phyloP scores from a whole-genome alignment of 345 rosid genomes.

The Aquilaria malaccensis region DNA sequence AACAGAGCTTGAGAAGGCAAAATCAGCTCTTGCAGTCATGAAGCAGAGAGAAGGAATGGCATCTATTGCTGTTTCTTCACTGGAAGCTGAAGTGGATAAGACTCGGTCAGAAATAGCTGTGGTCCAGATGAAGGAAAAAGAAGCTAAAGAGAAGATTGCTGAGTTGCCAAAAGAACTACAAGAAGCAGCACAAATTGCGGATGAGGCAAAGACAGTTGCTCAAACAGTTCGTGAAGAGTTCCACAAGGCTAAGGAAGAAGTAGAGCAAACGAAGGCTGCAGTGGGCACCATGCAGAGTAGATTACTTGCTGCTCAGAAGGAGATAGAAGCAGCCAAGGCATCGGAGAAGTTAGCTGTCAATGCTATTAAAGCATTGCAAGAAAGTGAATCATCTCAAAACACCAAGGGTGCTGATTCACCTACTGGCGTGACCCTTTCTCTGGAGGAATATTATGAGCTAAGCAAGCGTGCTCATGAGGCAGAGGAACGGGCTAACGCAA shows the following conservation, averaged over 20 bases:
- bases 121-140: conserved; percentile 52
- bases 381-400: conserved; percentile 48
- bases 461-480: conserved; percentile 76
- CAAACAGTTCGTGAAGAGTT: conserved; percentile 61
- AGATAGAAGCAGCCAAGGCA: conserved; percentile 71
- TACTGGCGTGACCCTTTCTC: conserved; percentile 52
- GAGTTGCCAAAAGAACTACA: conserved; percentile 69
- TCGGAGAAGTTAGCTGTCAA: conserved; percentile 72
- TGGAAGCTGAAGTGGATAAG: conserved; percentile 61
- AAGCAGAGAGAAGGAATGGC: conserved; percentile 82
- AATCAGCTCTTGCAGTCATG: conserved; percentile 37
- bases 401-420: conserved; percentile 30
- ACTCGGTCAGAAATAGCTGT: conserved; percentile 48
- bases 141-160: conserved; percentile 44
- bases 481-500: conserved; percentile 55
- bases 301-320: conserved; percentile 59
- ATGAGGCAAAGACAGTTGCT: conserved; percentile 59
- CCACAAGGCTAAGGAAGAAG: conserved; percentile 58
- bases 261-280: conserved; percentile 70
- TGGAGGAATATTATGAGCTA: conserved; percentile 80
- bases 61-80: conserved; percentile 57
- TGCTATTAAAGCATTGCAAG: conserved; percentile 75
- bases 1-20: conserved; percentile 56
- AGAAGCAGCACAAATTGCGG: conserved; percentile 62
- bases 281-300: conserved; percentile 56